Conservation (phyloP, 2,329 filamentous ascomycete genomes). For the Didymella segeticola region DNA sequence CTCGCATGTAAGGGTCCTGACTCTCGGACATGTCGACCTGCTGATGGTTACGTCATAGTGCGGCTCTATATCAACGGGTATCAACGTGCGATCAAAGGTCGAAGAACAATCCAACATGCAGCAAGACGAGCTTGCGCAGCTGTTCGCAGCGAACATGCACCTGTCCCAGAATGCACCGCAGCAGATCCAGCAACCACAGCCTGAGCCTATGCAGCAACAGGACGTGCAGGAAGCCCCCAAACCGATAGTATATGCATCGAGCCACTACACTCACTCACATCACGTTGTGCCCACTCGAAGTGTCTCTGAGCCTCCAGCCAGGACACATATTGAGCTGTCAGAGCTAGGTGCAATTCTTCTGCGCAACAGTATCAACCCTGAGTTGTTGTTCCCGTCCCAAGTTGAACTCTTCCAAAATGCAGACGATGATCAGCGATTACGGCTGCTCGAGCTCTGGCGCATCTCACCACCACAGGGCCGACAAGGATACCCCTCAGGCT, state of each 20-base stretch:
- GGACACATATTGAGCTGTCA: conserved; percentile 40
- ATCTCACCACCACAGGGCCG: conserved; percentile 71
- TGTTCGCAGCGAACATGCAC: conserved; percentile 79
- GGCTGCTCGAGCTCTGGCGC: conserved; percentile 84
- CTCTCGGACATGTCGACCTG: conserved; percentile 18
- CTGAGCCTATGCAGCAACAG: conserved; percentile 17
- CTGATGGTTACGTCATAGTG: conserved; percentile 54
- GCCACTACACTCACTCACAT: conserved; percentile 83
- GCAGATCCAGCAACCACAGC: conserved; percentile 56
- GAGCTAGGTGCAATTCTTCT: conserved; percentile 65
- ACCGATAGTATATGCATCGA: conserved; percentile 75
- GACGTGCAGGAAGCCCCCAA: conserved; percentile 38
- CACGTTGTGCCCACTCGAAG: conserved; percentile 60
- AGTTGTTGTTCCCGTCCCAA: conserved; percentile 74
- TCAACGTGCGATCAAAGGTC: conserved; percentile 50
- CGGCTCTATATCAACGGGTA: conserved; percentile 49
- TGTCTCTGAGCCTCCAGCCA: conserved; percentile 38
- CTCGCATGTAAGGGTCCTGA: conserved; percentile 53
- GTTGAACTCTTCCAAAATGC: conserved; percentile 80
- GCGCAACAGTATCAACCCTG: conserved; percentile 73
- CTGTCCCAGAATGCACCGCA: conserved; percentile 54
- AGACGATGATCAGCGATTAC: conserved; percentile 72
- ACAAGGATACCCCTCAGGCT: conserved; percentile 39
- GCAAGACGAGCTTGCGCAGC: conserved; percentile 80
- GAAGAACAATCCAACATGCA: conserved; percentile 58